These are phyloP conservation scores for Hanseniaspora lindneri DNA, from an alignment of 805 yeast species.

Conservation along the genomic window DNA sequence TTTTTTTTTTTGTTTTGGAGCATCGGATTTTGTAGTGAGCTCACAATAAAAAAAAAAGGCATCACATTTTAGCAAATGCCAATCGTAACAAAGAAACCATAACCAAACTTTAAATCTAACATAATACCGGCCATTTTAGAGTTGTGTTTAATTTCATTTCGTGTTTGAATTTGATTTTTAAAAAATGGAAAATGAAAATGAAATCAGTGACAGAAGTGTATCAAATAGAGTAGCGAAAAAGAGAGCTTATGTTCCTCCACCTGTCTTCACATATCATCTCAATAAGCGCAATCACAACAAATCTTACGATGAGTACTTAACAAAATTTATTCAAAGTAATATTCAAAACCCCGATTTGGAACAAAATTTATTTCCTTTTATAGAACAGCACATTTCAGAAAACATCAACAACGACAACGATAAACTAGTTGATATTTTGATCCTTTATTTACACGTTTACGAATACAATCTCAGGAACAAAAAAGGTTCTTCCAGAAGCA, in stretches of 20 bases:
- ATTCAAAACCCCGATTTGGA: neutral
- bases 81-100: too few species aligned
- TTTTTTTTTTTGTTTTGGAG: too few species aligned
- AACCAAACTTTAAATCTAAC: too few species aligned
- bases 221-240: neutral
- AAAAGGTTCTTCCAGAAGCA: slow-evolving; percentile 7
- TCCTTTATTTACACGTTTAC: slow-evolving; percentile 7
- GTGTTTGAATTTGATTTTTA: too few species aligned
- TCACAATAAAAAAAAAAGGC: too few species aligned
- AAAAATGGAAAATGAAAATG: too few species aligned
- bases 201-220: too few species aligned
- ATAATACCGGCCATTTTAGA: too few species aligned
- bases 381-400: neutral
- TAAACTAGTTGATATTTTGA: slow-evolving; percentile 6
- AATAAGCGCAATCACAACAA: slow-evolving; percentile 6
- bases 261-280: slow-evolving; percentile 3
- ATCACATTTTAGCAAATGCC: too few species aligned
- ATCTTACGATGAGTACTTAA: slow-evolving; percentile 9
- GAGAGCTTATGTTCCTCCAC: slow-evolving; percentile 3
- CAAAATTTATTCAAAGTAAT: slow-evolving; percentile 7
- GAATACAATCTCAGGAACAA: slow-evolving; percentile 4
- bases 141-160: too few species aligned
- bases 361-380: slow-evolving; percentile 3
- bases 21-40: too few species aligned
- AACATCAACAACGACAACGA: neutral